These are phyloP conservation scores for Phytophthora citricola DNA, from an alignment of 352 stramenopile species.

Conservation along the genomic window DNA sequence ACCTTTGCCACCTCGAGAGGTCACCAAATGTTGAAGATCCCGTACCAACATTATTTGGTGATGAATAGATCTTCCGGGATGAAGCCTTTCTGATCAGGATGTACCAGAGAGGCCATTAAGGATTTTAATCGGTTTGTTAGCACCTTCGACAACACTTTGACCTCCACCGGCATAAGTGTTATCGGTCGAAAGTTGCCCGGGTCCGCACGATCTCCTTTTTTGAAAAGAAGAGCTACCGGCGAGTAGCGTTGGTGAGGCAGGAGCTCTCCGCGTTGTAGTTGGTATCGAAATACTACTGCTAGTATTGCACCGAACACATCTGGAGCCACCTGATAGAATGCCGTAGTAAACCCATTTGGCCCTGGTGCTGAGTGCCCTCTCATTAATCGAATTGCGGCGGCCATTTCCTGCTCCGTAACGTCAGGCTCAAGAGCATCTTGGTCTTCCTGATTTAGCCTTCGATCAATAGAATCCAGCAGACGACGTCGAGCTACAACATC, in stretches of 20 bases:
- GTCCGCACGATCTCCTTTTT: constrained; percentile 7
- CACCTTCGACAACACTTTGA: constrained; percentile 8
- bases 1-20: background rate
- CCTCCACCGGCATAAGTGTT: constrained; percentile 12
- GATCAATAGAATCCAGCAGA: background rate
- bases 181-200: constrained; percentile 7
- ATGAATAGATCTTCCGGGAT: background rate
- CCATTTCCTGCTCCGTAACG: background rate
- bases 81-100: constrained; percentile 10
- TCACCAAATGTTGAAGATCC: background rate
- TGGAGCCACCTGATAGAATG: constrained; percentile 6
- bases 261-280: background rate
- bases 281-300: background rate
- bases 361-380: background rate
- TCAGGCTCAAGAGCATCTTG: background rate
- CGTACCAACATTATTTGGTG: background rate
- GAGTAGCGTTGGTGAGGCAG: constrained; percentile 5
- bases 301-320: constrained; percentile 7
- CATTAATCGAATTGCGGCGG: too few relatives aligned
- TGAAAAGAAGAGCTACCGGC: constrained; percentile 9
- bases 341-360: constrained; percentile 1
- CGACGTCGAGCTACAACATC: background rate
- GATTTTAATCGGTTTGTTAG: background rate
- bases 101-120: background rate
- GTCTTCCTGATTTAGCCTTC: background rate